Percentiles rank a stretch among this genome's conserved stretches.
These are phyloP conservation scores for Omphalotus guepiniiformis DNA, from an alignment of 768 basidiomycete species.

Conservation along the genomic window DNA sequence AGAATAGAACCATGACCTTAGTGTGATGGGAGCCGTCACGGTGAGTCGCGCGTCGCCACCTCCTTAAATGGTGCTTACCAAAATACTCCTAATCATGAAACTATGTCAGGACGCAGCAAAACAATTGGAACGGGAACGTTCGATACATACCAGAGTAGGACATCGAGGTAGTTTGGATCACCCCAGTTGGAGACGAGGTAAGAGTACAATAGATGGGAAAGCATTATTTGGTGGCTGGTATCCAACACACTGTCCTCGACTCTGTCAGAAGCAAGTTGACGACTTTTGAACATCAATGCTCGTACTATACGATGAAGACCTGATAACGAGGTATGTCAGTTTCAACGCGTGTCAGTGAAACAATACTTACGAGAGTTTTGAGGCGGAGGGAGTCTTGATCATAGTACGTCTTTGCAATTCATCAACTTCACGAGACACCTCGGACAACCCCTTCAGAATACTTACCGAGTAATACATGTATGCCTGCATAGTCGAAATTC, in stretches of 20 bases:
- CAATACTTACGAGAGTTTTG: not conserved
- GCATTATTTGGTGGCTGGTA: constrained; percentile 5
- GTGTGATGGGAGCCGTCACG: not conserved
- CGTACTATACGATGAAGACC: constrained; percentile 5
- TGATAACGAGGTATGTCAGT: not conserved
- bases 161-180: not conserved
- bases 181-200: constrained; percentile 2
- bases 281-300: not conserved
- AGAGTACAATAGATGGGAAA: constrained; percentile 3
- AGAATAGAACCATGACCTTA: constrained; percentile 6
- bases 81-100: constrained; percentile 1
- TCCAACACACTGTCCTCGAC: not conserved
- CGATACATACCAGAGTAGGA: constrained; percentile 1
- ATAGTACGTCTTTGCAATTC: not conserved
- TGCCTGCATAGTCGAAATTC: not conserved
- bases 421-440: not conserved
- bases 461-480: constrained; percentile 4
- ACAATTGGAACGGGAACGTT: too few species aligned
- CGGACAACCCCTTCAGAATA: not conserved
- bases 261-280: not conserved
- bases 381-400: constrained; percentile 1
- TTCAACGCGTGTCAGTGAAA: too few species aligned
- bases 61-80: constrained; percentile 1
- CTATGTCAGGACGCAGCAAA: not conserved
- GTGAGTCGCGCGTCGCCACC: too few species aligned